Evolutionary conservation across 2,329 filamentous ascomycete genomes (phyloP), one percentile per base, ranked within the genome.

Genomic region (Talaromyces piceae): DNA sequence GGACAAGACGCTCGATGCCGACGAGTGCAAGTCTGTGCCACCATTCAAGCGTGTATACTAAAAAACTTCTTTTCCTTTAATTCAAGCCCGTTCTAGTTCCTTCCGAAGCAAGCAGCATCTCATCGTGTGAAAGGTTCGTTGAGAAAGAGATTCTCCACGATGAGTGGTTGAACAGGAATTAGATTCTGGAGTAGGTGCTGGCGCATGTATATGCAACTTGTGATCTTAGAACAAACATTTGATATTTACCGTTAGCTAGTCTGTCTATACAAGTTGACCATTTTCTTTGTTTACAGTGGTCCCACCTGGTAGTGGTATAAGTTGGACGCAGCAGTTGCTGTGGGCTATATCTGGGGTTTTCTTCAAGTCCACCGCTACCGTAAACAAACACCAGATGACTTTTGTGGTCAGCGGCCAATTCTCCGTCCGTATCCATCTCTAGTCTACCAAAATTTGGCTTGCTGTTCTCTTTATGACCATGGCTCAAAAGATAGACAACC

Each of bases 21-120:
- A 80, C 63, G 93, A 98, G 81, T 97, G 93, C 84, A 90, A 93
- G 80, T 77, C 88, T 59, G 89, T 98, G 54, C 91, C 91, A 62
- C 93, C 93, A 43, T 96, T 97, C 82, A 95, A 96, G 83, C 72
- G 76, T 67, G 71, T 68, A 49, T 78, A 78, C 65, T 78, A 76
- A 64, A 53, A 49, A 46, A n/a, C n/a, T n/a, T n/a, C n/a, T 18
- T 49, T 45, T 31, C 31, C 25, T 52, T 33, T 28, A 41, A 12
- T n/a, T n/a, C 16, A 13, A 45, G 13, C 49, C 25, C 41, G 43
- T 20, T 41, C 25, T 41, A 39, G 39, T 41, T 16, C 41, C 41
- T 41, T 16, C 41, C 41, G 45, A 27, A 45, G 18, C 16, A 46
- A 31, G 12, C 45, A 41, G 13, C 41, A 25, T 28, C n/a, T 26